Percentiles rank a stretch among this genome's conserved stretches.
These are phyloP conservation scores for Colletotrichum shisoi DNA, from an alignment of 2,329 filamentous ascomycete species.

Conservation along the genomic window DNA sequence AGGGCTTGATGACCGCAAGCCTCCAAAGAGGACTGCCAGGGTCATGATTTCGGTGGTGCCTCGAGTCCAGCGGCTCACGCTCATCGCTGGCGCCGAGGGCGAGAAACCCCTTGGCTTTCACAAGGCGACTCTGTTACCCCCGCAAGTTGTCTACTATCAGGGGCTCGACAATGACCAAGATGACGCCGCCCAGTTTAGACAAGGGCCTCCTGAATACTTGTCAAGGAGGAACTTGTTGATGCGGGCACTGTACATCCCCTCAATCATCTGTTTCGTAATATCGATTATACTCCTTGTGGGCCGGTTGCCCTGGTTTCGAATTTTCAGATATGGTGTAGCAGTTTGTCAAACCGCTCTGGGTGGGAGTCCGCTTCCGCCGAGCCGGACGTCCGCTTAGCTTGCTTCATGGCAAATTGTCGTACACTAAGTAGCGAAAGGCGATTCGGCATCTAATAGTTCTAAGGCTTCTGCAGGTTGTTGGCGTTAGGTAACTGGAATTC, in stretches of 20 bases:
- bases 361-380: not conserved
- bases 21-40: slow-evolving; percentile 39
- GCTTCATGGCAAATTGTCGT: too few species aligned
- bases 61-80: slow-evolving; percentile 41
- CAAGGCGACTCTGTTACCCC: slow-evolving; percentile 42
- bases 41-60: slow-evolving; percentile 48
- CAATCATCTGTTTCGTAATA: not conserved
- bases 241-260: too few species aligned
- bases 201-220: not conserved
- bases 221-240: not conserved
- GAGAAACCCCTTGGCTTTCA: slow-evolving; percentile 12
- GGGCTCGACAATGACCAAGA: slow-evolving; percentile 42
- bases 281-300: too few species aligned
- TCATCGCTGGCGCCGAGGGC: slow-evolving; percentile 19
- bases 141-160: slow-evolving; percentile 46
- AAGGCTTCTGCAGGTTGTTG: not conserved
- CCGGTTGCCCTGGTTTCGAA: not conserved
- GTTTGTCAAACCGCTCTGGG: not conserved
- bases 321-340: too few species aligned
- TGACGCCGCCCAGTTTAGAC: slow-evolving; percentile 39
- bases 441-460: not conserved
- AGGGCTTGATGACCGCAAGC: not conserved
- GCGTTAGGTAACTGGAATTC: too few species aligned
- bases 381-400: not conserved
- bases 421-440: not conserved